phyloP scores from a whole-genome alignment of 352 stramenopile species.

The Phytophthora idaei region DNA sequence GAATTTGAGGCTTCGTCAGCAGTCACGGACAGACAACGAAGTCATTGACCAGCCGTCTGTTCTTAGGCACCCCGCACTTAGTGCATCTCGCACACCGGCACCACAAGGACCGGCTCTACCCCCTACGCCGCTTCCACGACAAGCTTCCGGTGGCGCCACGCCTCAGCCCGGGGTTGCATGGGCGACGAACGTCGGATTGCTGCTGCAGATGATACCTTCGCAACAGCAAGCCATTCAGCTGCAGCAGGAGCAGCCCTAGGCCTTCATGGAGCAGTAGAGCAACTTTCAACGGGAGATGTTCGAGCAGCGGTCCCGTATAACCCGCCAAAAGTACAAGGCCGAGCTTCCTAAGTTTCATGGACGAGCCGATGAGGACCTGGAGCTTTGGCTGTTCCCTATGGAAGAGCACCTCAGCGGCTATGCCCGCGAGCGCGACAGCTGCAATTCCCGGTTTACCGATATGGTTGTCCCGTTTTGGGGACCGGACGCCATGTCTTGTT shows the following conservation, averaged over 20 bases:
- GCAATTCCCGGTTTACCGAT: background rate
- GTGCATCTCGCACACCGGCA: background rate
- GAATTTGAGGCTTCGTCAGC: constrained; percentile 2
- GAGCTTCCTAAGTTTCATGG: background rate
- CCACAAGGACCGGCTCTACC: background rate
- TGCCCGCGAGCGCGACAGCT: background rate
- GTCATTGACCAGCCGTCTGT: background rate
- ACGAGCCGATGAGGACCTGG: background rate
- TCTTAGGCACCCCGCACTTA: background rate
- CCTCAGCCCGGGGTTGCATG: too few relatives aligned
- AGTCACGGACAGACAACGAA: background rate
- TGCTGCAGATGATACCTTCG: background rate
- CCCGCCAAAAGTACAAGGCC: background rate
- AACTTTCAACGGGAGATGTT: constrained; percentile 20
- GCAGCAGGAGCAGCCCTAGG: constrained; percentile 17
- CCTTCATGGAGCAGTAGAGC: constrained; percentile 15
- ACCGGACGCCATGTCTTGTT: background rate
- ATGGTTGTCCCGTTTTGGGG: background rate
- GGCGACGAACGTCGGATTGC: too few relatives aligned
- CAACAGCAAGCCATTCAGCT: constrained; percentile 8
- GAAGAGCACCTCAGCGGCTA: background rate
- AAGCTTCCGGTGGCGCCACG: too few relatives aligned
- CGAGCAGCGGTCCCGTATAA: constrained; percentile 3
- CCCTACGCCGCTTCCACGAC: too few relatives aligned
- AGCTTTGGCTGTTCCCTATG: background rate